Percentiles rank a stretch among this genome's conserved stretches.
Evolutionary conservation across 495 filamentous ascomycete species (phyloP).

Genomic region (Usnea hakonensis): DNA sequence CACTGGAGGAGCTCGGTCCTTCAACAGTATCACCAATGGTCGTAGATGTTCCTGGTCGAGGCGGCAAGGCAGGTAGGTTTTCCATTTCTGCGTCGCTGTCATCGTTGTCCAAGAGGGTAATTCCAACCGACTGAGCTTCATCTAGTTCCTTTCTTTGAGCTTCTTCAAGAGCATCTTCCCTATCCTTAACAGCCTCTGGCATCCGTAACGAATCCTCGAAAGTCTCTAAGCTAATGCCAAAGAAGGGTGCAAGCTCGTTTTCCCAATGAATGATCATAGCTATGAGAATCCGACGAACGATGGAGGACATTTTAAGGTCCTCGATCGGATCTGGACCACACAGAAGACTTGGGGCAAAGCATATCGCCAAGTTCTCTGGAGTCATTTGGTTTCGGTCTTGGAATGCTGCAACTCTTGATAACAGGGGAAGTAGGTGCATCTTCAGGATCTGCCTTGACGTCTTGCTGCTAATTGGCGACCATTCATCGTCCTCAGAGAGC

Average conservation of each 20-base stretch:
- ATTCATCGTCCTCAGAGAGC: slow-evolving; percentile 31
- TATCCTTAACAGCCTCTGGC: slow-evolving; percentile 19
- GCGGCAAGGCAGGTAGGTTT: slow-evolving; percentile 19
- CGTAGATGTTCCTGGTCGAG: slow-evolving; percentile 12
- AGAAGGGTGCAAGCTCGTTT: slow-evolving; percentile 14
- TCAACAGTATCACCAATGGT: not conserved
- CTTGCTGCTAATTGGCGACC: slow-evolving; percentile 31
- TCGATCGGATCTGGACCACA: slow-evolving; percentile 23
- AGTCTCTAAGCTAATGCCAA: not conserved
- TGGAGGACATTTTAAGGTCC: slow-evolving; percentile 29
- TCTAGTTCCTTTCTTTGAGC: not conserved
- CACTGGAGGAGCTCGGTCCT: not conserved
- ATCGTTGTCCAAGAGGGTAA: slow-evolving; percentile 23
- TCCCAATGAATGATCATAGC: slow-evolving; percentile 22
- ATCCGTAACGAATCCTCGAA: slow-evolving; percentile 20
- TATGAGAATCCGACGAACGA: slow-evolving; percentile 28
- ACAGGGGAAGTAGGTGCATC: slow-evolving; percentile 45
- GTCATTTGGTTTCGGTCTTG: slow-evolving; percentile 46
- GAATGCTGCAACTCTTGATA: slow-evolving; percentile 37
- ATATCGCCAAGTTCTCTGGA: slow-evolving; percentile 43
- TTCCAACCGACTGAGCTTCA: slow-evolving; percentile 19
- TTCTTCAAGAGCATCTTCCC: slow-evolving; percentile 24
- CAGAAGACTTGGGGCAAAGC: slow-evolving; percentile 36
- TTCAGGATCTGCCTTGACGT: slow-evolving; percentile 39
- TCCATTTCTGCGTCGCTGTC: slow-evolving; percentile 11